Percentiles rank a stretch among this genome's conserved stretches.
These are phyloP conservation scores for Aurantiochytrium sp. DNA, from an alignment of 108 stramenopile species.

Conservation along the genomic window DNA sequence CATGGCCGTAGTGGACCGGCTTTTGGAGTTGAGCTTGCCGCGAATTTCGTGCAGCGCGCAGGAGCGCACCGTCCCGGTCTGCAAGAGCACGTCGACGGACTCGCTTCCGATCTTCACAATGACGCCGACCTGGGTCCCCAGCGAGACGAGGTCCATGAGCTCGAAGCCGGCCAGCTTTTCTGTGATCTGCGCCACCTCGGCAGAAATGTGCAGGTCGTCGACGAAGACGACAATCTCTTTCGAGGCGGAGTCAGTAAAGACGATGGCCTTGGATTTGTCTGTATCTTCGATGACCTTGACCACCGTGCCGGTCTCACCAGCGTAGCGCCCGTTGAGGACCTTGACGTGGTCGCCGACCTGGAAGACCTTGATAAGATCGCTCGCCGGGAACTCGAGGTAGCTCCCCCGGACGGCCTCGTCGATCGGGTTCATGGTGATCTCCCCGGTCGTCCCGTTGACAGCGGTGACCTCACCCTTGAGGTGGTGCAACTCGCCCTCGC, in stretches of 20 bases:
- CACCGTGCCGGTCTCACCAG: conserved; percentile 89
- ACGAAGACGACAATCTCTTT: conserved; percentile 42
- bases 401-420: conserved; percentile 37
- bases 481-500: conserved; percentile 85
- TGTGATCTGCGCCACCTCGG: conserved; percentile 39
- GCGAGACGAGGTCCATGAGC: conserved; percentile 48
- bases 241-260: conserved; percentile 42
- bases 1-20: conserved; percentile 32
- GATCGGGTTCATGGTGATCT: conserved; percentile 78
- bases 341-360: conserved; percentile 90
- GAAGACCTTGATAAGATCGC: conserved; percentile 85
- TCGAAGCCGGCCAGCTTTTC: conserved; percentile 46
- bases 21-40: conserved; percentile 40
- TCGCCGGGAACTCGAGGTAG: conserved; percentile 79
- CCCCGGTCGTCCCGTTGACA: conserved; percentile 62
- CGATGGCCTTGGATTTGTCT: conserved; percentile 35
- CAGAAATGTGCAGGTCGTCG: conserved; percentile 42
- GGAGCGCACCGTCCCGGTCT: conserved; percentile 37
- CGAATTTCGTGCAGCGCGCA: conserved; percentile 42
- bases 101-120: conserved; percentile 32
- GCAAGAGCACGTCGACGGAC: conserved; percentile 42
- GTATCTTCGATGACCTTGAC: conserved; percentile 63
- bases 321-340: conserved; percentile 85
- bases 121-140: conserved; percentile 28
- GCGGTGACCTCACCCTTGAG: conserved; percentile 82